Percentiles rank a stretch among this genome's conserved stretches.
These are phyloP conservation scores for Clarireedia hainanense DNA, from an alignment of 2,329 filamentous ascomycete genomes.

Conservation along the genomic window DNA sequence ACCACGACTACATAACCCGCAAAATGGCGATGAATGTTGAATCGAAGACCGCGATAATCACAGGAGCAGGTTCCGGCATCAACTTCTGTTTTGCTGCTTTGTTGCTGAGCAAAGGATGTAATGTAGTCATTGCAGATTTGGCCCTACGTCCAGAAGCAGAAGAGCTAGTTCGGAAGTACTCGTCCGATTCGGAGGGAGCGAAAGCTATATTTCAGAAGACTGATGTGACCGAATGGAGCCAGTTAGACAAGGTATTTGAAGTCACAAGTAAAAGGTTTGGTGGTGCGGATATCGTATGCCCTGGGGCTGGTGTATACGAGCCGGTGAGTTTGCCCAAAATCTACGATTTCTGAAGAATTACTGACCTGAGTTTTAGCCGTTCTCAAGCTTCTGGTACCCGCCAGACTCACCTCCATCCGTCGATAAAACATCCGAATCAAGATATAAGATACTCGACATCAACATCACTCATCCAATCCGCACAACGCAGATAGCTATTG, in stretches of 20 bases:
- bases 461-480: constrained; percentile 45
- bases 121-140: constrained; percentile 39
- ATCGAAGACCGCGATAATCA: constrained; percentile 44
- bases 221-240: constrained; percentile 36
- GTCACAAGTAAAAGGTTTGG: constrained; percentile 30
- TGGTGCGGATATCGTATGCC: constrained; percentile 32
- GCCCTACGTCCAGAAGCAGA: constrained; percentile 36
- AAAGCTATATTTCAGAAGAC: constrained; percentile 36
- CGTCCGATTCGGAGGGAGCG: constrained; percentile 8
- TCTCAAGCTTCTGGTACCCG: constrained; percentile 42
- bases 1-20: neutral
- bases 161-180: constrained; percentile 22
- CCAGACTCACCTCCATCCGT: constrained; percentile 35
- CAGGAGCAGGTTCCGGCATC: constrained; percentile 47
- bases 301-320: constrained; percentile 39
- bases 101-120: constrained; percentile 35
- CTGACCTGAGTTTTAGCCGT: constrained; percentile 29
- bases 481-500: constrained; percentile 41
- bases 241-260: constrained; percentile 30
- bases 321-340: constrained; percentile 27
- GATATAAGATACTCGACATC: constrained; percentile 40
- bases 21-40: constrained; percentile 30
- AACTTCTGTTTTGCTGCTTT: constrained; percentile 38
- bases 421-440: constrained; percentile 33
- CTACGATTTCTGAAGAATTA: too few species aligned